Base-by-base conservation (phyloP, 441 rosid genomes). In the Euphorbia schlechtendalii region DNA sequence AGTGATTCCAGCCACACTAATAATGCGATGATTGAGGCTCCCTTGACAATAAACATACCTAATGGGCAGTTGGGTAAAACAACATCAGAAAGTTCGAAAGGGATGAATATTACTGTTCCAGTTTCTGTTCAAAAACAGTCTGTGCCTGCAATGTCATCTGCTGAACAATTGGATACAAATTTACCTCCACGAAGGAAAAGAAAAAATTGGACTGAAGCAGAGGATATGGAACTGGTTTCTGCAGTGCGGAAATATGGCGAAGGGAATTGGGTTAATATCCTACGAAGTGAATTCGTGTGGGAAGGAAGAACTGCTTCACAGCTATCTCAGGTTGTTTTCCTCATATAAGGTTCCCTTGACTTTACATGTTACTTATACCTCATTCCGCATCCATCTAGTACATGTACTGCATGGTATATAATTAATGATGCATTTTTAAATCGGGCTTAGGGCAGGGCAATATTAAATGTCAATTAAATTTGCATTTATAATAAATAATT, bases 11-110 rank as follows among this genome's bases (percentile, higher is more conserved):
- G 74, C 75, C 77, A 74, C 64, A 79, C 84, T 12, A 86, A 78
- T 74, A 81, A 72, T 72, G 69, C 84, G 11, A 86, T 69, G 0
- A 83, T 88, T 46, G 98, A 89, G 83, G 92, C 91, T 69, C 96
- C 98, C 14, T 82, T 89, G 82, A 89, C 89, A 25, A 89, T 89
- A 56, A 94, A 91, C 73, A 84, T 86, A 78, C 96, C 96, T 46
- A 83, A 79, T 73, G 80, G 80, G n/a, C 85, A 73, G 15, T 64
- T 84, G 41, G 74, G 55, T 48, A 79, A 69, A 69, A 77, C 69
- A 45, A 49, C 81, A 48, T 69, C 81, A 45, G 96, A 83, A 70
- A 76, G 75, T 74, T 80, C 82, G 68, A 80, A 61, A 72, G 89
- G 96, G 67, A 72, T 67, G 76, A 89, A 87, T 81, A 86, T 91